Evolutionary conservation across 75 land plant species (phyloP).

Genomic region (Ceratopteris richardii): DNA sequence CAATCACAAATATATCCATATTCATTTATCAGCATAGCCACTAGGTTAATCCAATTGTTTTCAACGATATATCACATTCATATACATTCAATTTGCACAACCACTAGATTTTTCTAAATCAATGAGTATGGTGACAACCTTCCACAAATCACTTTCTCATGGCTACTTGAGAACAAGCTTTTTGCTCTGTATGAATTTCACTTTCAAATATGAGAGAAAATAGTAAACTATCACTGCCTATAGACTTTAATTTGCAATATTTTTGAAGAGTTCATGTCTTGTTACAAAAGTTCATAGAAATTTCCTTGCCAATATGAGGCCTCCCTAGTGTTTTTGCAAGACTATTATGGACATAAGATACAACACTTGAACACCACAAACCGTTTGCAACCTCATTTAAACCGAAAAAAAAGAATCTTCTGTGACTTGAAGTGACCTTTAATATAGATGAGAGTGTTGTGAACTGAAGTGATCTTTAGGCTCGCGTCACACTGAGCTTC

Average conservation of each 20-base stretch:
- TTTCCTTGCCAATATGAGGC: constrained; percentile 92
- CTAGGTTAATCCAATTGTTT: too few relatives aligned
- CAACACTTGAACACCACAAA: constrained; percentile 96
- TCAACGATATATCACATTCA: constrained; percentile 53
- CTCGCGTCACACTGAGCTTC: too few relatives aligned
- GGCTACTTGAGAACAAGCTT: too few relatives aligned
- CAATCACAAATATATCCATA: too few relatives aligned
- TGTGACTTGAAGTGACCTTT: constrained; percentile 85
- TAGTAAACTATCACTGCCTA: too few relatives aligned
- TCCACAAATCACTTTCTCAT: too few relatives aligned
- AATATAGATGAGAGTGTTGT: too few relatives aligned
- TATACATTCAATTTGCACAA: too few relatives aligned
- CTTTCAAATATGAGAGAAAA: background rate
- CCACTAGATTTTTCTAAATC: too few relatives aligned
- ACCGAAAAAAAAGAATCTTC: constrained; percentile 84
- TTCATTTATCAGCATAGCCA: too few relatives aligned
- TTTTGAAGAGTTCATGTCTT: background rate
- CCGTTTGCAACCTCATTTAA: constrained; percentile 86
- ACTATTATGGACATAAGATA: constrained; percentile 73
- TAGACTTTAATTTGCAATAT: background rate
- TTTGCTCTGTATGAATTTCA: background rate
- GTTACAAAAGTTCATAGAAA: background rate
- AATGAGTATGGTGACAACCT: constrained; percentile 97
- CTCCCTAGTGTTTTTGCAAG: too few relatives aligned
- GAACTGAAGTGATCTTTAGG: too few relatives aligned